Evolutionary conservation across 495 filamentous ascomycete genomes (phyloP).

Genomic region (Aspergillus indologenus): DNA sequence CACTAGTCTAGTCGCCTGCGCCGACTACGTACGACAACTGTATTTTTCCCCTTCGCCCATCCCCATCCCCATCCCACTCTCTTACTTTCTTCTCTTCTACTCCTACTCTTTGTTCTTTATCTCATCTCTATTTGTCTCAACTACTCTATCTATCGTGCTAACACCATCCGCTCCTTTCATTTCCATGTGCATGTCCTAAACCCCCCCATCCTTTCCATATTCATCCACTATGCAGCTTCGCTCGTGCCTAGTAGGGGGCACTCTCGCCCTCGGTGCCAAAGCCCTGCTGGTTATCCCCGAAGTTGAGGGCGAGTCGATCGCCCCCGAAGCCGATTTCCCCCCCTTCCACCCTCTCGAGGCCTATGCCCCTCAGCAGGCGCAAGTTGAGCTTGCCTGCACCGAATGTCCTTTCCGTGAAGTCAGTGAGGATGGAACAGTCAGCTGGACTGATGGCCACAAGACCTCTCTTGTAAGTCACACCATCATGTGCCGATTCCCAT

Average conservation of each 20-base stretch:
- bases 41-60: too few species aligned
- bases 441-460: conserved; percentile 37
- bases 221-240: conserved; percentile 40
- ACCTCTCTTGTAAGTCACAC: conserved; percentile 37
- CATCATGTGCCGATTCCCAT: conserved; percentile 8
- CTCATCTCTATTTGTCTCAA: neutral
- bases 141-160: neutral
- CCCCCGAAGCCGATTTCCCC: conserved; percentile 26
- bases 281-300: conserved; percentile 50
- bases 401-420: conserved; percentile 46
- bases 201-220: neutral
- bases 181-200: conserved; percentile 11
- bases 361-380: conserved; percentile 29
- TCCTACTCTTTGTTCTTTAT: too few species aligned
- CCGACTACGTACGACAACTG: too few species aligned
- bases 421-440: conserved; percentile 29
- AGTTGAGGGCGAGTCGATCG: conserved; percentile 28
- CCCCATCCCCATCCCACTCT: too few species aligned
- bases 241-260: conserved; percentile 40
- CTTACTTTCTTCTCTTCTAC: neutral
- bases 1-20: too few species aligned
- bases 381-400: conserved; percentile 42
- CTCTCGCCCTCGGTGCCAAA: conserved; percentile 41
- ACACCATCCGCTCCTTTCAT: neutral
- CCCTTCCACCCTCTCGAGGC: conserved; percentile 27